Evolutionary conservation across 345 rosid species (phyloP), one percentile per base, ranked within the genome.

Genomic region (Lepidium didymum): DNA sequence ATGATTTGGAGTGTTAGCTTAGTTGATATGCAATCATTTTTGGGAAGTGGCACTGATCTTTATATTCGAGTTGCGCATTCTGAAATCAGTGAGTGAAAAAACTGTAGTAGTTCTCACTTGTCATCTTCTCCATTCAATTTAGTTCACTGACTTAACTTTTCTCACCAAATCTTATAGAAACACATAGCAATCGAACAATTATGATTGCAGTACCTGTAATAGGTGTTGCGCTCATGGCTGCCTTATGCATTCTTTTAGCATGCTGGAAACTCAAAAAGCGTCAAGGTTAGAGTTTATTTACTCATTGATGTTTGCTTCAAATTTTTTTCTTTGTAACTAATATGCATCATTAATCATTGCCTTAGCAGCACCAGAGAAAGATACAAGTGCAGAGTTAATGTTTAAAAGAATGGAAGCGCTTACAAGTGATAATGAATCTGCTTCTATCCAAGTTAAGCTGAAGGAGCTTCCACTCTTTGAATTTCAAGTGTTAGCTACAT

Each of bases 1-100:
- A 73, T 80, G 83, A 13, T 63, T 18, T 83, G 92, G 92, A 73
- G 40, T 19, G 56, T 23, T 70, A 44, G 33, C 47, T 79, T 84
- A 60, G 53, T 77, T 55, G 87, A 87, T 58, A 34, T 71, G 34
- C 82, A 70, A 50, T 64, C 75, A 5, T 70, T 69, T 16, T 14
- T 78, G 53, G 25, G 10, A 3, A 62, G 65, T 3, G 89, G 92
- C 5, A 31, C 23, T 55, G 78, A 81, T 71, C 83, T 81, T 6
- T 56, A 51, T 47, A 64, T 86, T 56, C 84, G 84, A n/a, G 14
- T 82, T 11, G 69, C 80, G 10, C 13, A 61, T 66, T 72, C 86
- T 1, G 89, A 84, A 58, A 69, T 78, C 4, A 81, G 85, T 81
- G 53, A 54, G 56, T 64, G n/a, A 27, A 25, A 29, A 5, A 3